Evolutionary conservation across 2,329 filamentous ascomycete species (phyloP).

Genomic region (Talaromyces islandicus): DNA sequence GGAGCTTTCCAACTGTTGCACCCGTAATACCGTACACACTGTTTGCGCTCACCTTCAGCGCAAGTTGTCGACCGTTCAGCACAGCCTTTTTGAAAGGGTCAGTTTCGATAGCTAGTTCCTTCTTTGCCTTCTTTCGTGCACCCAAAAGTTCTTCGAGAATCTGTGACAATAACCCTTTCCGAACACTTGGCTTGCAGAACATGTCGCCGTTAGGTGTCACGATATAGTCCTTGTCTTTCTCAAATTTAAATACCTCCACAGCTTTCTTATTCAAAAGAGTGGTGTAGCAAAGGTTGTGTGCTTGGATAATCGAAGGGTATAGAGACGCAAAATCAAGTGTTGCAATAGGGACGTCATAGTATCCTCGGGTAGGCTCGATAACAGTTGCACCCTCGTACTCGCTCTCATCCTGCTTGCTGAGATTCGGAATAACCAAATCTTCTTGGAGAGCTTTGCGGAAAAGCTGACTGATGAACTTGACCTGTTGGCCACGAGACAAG

Average conservation of each 20-base stretch:
- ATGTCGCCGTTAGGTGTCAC: constrained; percentile 90
- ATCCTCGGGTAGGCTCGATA: constrained; percentile 88
- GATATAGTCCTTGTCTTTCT: constrained; percentile 92
- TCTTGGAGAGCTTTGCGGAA: constrained; percentile 94
- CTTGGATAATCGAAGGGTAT: constrained; percentile 98
- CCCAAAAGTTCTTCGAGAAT: constrained; percentile 89
- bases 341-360: constrained; percentile 90
- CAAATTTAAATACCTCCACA: constrained; percentile 68
- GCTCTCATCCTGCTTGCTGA: constrained; percentile 68
- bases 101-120: constrained; percentile 78
- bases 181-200: constrained; percentile 80
- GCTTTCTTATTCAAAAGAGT: constrained; percentile 76
- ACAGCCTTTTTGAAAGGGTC: constrained; percentile 98
- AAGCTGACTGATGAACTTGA: constrained; percentile 95
- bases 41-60: constrained; percentile 94
- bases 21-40: constrained; percentile 96
- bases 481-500: constrained; percentile 85
- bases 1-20: constrained; percentile 90
- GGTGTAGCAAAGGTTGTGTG: constrained; percentile 97
- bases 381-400: constrained; percentile 98
- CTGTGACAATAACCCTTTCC: constrained; percentile 87
- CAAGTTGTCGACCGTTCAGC: constrained; percentile 91
- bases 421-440: constrained; percentile 87
- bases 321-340: constrained; percentile 98
- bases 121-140: constrained; percentile 94